These are phyloP conservation scores for Pythium utonaiense DNA, from an alignment of 352 stramenopile genomes.

Conservation along the genomic window DNA sequence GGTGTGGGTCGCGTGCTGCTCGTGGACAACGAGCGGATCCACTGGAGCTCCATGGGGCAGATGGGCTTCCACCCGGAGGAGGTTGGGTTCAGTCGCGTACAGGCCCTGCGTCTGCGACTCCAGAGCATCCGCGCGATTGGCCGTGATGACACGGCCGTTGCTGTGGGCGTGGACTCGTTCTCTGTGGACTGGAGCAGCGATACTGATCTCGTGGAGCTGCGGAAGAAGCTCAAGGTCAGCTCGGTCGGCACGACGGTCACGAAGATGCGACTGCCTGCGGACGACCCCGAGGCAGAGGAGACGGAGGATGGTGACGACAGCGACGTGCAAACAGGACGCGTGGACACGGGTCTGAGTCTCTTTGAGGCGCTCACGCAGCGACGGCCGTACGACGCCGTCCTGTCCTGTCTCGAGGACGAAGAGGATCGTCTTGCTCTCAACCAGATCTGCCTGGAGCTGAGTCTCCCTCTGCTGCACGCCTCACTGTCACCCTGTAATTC, in stretches of 20 bases:
- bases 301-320: background rate
- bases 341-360: conserved; percentile 18
- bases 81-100: conserved; percentile 29
- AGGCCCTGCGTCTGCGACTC: conserved; percentile 35
- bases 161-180: conserved; percentile 27
- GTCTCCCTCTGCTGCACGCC: conserved; percentile 35
- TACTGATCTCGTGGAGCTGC: conserved; percentile 30
- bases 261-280: background rate
- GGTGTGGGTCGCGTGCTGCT: conserved; percentile 35
- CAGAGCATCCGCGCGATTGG: conserved; percentile 22
- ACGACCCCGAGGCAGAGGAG: background rate
- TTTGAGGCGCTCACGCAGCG: conserved; percentile 41
- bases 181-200: conserved; percentile 27
- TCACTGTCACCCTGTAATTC: conserved; percentile 26
- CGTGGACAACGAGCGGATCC: conserved; percentile 29
- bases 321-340: background rate
- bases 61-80: conserved; percentile 30
- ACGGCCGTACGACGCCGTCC: conserved; percentile 35
- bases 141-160: background rate
- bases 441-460: conserved; percentile 40
- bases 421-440: conserved; percentile 26
- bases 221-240: conserved; percentile 37
- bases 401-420: conserved; percentile 32
- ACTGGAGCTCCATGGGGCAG: conserved; percentile 26
- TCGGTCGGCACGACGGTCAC: conserved; percentile 8